These are phyloP conservation scores for Maudiozyma pseudohumilis DNA, from an alignment of 805 yeast genomes.

Conservation along the genomic window DNA sequence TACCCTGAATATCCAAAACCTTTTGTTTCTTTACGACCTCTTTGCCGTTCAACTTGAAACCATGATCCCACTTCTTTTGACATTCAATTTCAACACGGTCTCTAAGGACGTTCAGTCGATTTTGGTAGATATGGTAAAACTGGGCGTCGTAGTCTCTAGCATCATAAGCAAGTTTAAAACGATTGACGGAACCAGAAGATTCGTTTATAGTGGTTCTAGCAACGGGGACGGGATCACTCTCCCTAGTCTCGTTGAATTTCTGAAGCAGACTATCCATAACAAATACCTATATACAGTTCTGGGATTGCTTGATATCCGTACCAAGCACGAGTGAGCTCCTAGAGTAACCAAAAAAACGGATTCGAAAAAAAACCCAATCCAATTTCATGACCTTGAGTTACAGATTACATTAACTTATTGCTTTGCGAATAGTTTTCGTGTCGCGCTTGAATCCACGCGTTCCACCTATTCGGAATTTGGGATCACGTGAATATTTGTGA, in stretches of 20 bases:
- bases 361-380: no score
- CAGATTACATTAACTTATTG: no score
- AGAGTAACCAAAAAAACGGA: no score
- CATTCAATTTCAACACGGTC: constrained; percentile 40
- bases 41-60: constrained; percentile 30
- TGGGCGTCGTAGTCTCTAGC: constrained; percentile 43
- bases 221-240: constrained; percentile 8
- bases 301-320: no score
- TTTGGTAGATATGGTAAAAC: constrained; percentile 46
- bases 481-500: no score
- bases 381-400: no score
- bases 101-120: constrained; percentile 40
- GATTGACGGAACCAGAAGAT: constrained; percentile 9
- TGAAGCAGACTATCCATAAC: constrained; percentile 10
- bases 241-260: constrained; percentile 10
- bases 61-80: constrained; percentile 47
- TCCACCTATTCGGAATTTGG: no score
- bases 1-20: constrained; percentile 34
- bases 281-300: no score
- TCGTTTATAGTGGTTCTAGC: constrained; percentile 13
- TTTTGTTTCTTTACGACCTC: constrained; percentile 34
- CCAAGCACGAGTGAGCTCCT: no score
- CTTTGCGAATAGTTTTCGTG: no score
- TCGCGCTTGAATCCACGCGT: no score
- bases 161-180: constrained; percentile 20